phyloP scores from a whole-genome alignment of 1,284 basidiomycete species.

The Lentinus polychrous region DNA sequence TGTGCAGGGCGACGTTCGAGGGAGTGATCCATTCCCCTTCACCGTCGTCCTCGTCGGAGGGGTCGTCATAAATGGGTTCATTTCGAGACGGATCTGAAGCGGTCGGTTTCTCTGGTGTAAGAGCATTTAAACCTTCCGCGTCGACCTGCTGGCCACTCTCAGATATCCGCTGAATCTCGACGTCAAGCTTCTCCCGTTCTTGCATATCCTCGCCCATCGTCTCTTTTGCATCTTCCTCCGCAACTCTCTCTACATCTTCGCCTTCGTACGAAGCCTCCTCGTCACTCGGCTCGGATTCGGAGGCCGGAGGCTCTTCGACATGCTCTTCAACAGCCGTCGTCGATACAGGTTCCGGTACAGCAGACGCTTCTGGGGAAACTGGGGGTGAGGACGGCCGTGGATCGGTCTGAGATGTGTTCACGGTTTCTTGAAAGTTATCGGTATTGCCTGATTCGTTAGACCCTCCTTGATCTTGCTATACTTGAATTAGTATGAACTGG shows the following conservation, averaged over 20 bases:
- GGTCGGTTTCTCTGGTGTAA: conserved; percentile 3
- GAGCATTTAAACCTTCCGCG: conserved; percentile 4
- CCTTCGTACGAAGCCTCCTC: conserved; percentile 8
- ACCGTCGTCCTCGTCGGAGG: conserved; percentile 71
- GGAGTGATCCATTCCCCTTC: conserved; percentile 98
- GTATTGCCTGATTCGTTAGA: no score
- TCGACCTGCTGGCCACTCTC: not conserved
- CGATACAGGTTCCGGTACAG: not conserved
- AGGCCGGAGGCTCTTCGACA: conserved; percentile 3
- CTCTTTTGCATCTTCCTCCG: not conserved
- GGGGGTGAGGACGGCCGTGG: not conserved
- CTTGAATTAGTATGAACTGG: no score
- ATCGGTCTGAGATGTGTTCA: no score
- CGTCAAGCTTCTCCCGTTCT: conserved; percentile 13
- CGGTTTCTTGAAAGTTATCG: no score
- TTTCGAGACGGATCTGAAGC: conserved; percentile 3
- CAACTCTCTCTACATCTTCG: conserved; percentile 2
- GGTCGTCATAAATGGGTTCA: conserved; percentile 59
- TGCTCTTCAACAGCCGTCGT: not conserved
- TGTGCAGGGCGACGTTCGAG: conserved; percentile 80
- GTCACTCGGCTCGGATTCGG: not conserved
- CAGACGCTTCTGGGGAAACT: not conserved
- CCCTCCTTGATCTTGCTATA: no score
- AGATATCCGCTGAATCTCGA: conserved; percentile 5
- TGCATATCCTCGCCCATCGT: conserved; percentile 11